Evolutionary conservation across 2,329 filamentous ascomycete genomes (phyloP).

Genomic region (Xylariaceae sp.): DNA sequence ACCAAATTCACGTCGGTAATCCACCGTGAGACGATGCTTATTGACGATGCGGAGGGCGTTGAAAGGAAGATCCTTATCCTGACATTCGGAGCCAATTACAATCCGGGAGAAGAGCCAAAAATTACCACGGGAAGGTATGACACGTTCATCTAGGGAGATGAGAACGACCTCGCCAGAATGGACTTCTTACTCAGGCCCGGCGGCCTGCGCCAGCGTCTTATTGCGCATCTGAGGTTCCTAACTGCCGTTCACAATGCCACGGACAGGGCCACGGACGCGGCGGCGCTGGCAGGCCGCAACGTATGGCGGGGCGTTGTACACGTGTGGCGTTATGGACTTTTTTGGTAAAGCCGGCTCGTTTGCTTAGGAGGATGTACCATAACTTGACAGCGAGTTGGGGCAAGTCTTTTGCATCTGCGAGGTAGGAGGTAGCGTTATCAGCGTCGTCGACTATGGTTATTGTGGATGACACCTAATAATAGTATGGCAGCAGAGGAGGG

Average conservation of each 20-base stretch:
- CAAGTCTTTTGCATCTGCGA: not conserved
- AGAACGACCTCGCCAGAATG: not conserved
- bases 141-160: not conserved
- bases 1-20: not conserved
- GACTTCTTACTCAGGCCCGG: not conserved
- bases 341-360: not conserved
- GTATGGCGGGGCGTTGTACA: not conserved
- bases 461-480: not conserved
- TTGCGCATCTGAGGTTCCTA: not conserved
- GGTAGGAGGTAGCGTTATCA: not conserved
- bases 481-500: not conserved
- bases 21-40: not conserved
- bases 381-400: not conserved
- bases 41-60: not conserved
- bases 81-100: not conserved
- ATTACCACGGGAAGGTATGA: not conserved
- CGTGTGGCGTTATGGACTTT: not conserved
- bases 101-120: too few relatives aligned
- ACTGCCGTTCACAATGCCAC: not conserved
- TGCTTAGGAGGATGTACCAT: not conserved
- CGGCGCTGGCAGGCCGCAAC: not conserved
- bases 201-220: not conserved
- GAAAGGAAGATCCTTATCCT: slow-evolving; percentile 1
- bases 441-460: not conserved
- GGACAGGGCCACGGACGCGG: not conserved